Conservation (phyloP, 331 rosid species). For the Spiraea crenata region DNA sequence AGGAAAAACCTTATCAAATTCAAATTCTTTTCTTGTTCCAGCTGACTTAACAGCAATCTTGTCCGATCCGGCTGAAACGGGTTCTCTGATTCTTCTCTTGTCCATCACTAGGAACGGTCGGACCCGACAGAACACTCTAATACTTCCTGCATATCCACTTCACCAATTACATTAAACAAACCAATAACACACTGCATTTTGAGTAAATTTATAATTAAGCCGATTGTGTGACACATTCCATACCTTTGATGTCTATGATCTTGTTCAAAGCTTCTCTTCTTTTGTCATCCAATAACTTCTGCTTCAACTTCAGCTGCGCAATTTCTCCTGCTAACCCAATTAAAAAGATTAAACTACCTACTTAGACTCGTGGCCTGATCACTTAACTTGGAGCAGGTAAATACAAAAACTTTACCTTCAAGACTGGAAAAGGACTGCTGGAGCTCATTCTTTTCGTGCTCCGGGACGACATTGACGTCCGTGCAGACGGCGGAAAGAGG, state of each 20-base stretch:
- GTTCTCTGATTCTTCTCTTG: conserved; percentile 47
- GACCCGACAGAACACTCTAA: conserved; percentile 82
- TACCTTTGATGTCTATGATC: conserved; percentile 90
- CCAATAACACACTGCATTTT: conserved; percentile 7
- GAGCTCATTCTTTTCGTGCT: conserved; percentile 57
- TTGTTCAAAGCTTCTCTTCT: conserved; percentile 76
- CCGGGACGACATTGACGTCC: conserved; percentile 79
- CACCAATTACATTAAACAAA: conserved; percentile 12
- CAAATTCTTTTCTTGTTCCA: conserved; percentile 69
- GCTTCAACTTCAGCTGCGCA: conserved; percentile 58
- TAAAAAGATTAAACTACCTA: background rate
- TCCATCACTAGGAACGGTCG: conserved; percentile 52
- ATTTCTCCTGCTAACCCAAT: conserved; percentile 58
- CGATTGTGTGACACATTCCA: conserved; percentile 1
- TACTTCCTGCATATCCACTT: conserved; percentile 53
- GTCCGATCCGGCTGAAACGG: conserved; percentile 59
- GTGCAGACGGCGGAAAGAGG: conserved; percentile 53
- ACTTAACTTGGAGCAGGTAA: background rate
- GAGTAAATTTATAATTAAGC: background rate
- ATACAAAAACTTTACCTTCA: conserved; percentile 46
- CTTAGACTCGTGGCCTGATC: background rate
- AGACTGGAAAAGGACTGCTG: conserved; percentile 47
- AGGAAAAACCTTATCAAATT: conserved; percentile 74
- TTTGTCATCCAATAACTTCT: conserved; percentile 42
- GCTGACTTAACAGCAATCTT: conserved; percentile 56